Base-by-base conservation (phyloP, 768 basidiomycete species). In the Leccinum variicolor region DNA sequence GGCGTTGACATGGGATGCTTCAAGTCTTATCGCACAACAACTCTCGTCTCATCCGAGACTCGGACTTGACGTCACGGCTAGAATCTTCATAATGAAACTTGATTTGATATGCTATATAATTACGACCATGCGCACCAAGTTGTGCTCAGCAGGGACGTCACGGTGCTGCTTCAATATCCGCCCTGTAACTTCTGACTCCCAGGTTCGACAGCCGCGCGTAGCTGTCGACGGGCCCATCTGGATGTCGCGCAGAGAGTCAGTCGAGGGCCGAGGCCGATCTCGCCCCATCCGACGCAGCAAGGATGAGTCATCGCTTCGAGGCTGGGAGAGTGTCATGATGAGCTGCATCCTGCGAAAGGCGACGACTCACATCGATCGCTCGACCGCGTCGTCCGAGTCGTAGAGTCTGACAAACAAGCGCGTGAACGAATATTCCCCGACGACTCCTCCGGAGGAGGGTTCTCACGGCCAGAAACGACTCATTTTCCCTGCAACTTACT, bases 191-290 rank as follows among this genome's bases (percentile, higher is more conserved):
- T 94, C 90, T 0, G 92, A 92, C 65, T 93, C 90, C 3, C 92
- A 81, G 0, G 92, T 92, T 74, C 71, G 6, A 94, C 80, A 0
- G 92, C 91, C 1, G 80, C 80, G 15, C 76, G 75, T 6, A 94
- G 80, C 69, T 94, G 92, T 9, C 86, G 76, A 1, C 31, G 13
- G 31, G 72, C 69, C 73, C 52, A 79, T 84, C 64, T 93, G 92
- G 1, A 85, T 64, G 0, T 82, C 78, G 11, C 86, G 82, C 0
- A 90, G 89, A 0, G 90, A 89, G 60, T 84, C 88, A 84, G 69
- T 93, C 91, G 69, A 92, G 89, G 64, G 60, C 94, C 92, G 13
- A 92, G 79, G 0, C 92, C 91, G 56, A 93, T 92, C 66, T 95
- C 92, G 1, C 92, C 92, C 85, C 88, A 89, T 3, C 90, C 89